These are phyloP conservation scores for Claviceps fusiformis DNA, from an alignment of 2,329 filamentous ascomycete genomes.

Conservation along the genomic window DNA sequence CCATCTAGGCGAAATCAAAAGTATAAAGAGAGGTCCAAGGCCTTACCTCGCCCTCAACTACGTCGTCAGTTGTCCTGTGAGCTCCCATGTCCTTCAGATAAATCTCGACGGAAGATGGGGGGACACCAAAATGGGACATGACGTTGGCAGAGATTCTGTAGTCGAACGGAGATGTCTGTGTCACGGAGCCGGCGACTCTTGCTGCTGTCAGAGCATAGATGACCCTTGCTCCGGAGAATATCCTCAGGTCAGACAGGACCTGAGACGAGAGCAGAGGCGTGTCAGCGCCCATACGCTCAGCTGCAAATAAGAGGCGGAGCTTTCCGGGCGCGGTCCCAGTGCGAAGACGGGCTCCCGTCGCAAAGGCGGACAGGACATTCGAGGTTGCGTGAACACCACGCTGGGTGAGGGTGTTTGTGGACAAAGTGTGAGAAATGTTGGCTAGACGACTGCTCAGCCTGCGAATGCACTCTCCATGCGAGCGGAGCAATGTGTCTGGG, in stretches of 20 bases:
- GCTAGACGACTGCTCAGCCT: slow-evolving; percentile 50
- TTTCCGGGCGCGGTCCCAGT: slow-evolving; percentile 54
- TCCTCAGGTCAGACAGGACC: slow-evolving; percentile 65
- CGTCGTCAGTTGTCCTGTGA: slow-evolving; percentile 50
- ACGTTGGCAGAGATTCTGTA: slow-evolving; percentile 47
- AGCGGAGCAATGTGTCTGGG: slow-evolving; percentile 55
- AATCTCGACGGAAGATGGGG: slow-evolving; percentile 67
- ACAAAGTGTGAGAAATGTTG: slow-evolving; percentile 55
- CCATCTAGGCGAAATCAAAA: not conserved
- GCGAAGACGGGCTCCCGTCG: slow-evolving; percentile 42
- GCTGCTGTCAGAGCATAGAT: slow-evolving; percentile 75
- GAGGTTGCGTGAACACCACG: slow-evolving; percentile 58
- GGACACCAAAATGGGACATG: slow-evolving; percentile 62
- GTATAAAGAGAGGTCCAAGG: not conserved
- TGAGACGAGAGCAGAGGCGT: slow-evolving; percentile 52
- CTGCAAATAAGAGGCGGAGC: slow-evolving; percentile 68
- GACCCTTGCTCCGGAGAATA: slow-evolving; percentile 67
- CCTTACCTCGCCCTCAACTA: slow-evolving; percentile 49
- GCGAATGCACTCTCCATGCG: slow-evolving; percentile 48
- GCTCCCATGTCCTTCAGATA: slow-evolving; percentile 50
- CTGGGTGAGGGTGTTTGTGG: slow-evolving; percentile 53
- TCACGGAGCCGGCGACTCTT: slow-evolving; percentile 76
- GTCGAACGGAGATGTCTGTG: slow-evolving; percentile 78
- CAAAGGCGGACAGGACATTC: slow-evolving; percentile 32
- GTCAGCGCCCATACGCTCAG: slow-evolving; percentile 53